Conservation (phyloP, 225 moss, liverwort and hornwort species). For the Rhytidiadelphus loreus region DNA sequence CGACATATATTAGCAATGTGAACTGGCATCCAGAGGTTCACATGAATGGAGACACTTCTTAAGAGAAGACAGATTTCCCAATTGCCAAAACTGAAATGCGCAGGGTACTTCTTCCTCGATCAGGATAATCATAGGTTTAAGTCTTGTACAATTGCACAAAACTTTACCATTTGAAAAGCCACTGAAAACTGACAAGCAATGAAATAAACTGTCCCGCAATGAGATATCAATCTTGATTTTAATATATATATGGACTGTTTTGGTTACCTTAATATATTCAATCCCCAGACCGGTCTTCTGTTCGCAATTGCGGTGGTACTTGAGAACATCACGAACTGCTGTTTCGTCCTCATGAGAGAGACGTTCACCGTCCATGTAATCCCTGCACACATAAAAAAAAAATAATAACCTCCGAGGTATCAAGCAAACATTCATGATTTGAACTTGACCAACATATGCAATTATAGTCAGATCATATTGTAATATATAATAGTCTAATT, state of each 20-base stretch:
- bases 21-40: background rate
- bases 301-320: slow-evolving; percentile 23
- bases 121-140: too few species aligned
- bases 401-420: background rate
- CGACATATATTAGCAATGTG: background rate
- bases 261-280: slow-evolving; percentile 40
- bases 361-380: background rate
- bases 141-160: background rate
- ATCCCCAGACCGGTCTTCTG: slow-evolving; percentile 46
- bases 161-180: background rate
- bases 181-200: background rate
- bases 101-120: too few species aligned
- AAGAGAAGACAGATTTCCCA: background rate
- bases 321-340: slow-evolving; percentile 16
- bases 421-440: background rate
- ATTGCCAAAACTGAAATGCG: background rate
- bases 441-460: background rate
- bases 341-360: background rate
- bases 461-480: background rate
- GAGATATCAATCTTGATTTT: background rate
- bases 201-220: background rate
- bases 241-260: background rate
- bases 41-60: background rate
- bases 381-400: background rate
- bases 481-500: background rate